Conservation (phyloP, 2,329 filamentous ascomycete genomes). For the Rosellinia necatrix region DNA sequence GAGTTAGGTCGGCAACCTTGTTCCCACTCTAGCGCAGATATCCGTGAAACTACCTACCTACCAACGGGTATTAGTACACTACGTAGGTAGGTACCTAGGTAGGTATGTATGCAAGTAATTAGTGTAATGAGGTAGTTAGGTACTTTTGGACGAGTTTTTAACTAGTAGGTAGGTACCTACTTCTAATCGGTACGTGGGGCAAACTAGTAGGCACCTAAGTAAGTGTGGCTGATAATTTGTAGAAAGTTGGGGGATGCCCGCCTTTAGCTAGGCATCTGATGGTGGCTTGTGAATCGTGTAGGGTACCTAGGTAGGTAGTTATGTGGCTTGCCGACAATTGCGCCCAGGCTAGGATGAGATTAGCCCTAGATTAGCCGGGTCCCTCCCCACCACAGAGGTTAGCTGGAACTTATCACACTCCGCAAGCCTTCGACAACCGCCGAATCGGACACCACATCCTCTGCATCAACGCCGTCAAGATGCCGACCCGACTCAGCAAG, state of each 20-base stretch:
- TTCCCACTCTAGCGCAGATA: not conserved
- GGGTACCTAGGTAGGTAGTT: too few relatives aligned
- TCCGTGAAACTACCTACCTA: too few relatives aligned
- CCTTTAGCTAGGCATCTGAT: too few relatives aligned
- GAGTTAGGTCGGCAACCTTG: too few relatives aligned
- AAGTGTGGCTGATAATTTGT: not conserved
- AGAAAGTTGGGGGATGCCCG: too few relatives aligned
- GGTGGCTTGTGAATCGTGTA: too few relatives aligned
- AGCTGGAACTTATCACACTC: constrained; percentile 19
- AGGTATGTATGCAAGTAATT: not conserved
- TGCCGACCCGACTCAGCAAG: constrained; percentile 32
- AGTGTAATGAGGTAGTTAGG: not conserved
- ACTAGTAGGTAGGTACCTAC: not conserved
- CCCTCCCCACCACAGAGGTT: constrained; percentile 12
- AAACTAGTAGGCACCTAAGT: not conserved
- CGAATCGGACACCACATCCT: constrained; percentile 20
- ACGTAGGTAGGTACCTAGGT: not conserved
- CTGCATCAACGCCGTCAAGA: constrained; percentile 25
- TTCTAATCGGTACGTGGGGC: not conserved
- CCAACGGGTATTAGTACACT: not conserved
- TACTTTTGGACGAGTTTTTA: too few relatives aligned
- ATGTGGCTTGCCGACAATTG: too few relatives aligned
- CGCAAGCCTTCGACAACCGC: constrained; percentile 23
- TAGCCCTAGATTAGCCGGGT: constrained; percentile 31
- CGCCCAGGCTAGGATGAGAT: constrained; percentile 19